These are phyloP conservation scores for Pestalotiopsis sp. DNA, from an alignment of 2,329 filamentous ascomycete genomes.

Conservation along the genomic window DNA sequence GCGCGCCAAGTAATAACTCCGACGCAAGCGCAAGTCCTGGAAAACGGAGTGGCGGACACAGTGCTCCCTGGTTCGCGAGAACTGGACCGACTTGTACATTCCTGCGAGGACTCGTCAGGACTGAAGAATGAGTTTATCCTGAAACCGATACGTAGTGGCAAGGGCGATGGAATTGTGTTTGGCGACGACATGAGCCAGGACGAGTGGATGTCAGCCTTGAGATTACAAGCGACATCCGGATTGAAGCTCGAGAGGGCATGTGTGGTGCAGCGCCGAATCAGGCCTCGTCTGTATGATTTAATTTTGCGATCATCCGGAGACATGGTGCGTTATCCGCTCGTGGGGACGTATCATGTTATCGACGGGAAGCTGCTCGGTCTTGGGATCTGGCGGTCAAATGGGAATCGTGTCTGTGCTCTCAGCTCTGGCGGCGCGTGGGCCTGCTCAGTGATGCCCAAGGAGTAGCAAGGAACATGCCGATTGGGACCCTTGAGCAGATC, in stretches of 20 bases:
- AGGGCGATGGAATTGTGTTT: conserved; percentile 42
- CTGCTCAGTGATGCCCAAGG: background rate
- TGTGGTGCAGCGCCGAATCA: conserved; percentile 34
- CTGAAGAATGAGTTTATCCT: conserved; percentile 34
- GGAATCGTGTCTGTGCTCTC: background rate
- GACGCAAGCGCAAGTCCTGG: background rate
- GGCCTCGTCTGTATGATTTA: conserved; percentile 33
- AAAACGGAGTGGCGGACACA: background rate
- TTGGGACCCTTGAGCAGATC: too few species aligned
- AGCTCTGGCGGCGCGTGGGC: background rate
- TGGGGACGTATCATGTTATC: conserved; percentile 36
- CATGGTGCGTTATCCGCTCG: conserved; percentile 29
- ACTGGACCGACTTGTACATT: conserved; percentile 5
- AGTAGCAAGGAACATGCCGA: background rate
- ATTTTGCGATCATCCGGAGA: conserved; percentile 29
- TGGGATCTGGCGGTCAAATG: background rate
- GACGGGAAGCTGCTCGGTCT: background rate
- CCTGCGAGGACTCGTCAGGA: conserved; percentile 14
- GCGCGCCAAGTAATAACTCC: conserved; percentile 25
- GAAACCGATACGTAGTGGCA: conserved; percentile 41
- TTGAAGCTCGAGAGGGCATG: conserved; percentile 17
- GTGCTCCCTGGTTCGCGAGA: background rate
- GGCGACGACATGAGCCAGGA: conserved; percentile 34
- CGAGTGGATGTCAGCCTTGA: conserved; percentile 31
- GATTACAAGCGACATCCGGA: conserved; percentile 15